These are phyloP conservation scores for Corymbia calophylla DNA, from an alignment of 441 rosid species.

Conservation along the genomic window DNA sequence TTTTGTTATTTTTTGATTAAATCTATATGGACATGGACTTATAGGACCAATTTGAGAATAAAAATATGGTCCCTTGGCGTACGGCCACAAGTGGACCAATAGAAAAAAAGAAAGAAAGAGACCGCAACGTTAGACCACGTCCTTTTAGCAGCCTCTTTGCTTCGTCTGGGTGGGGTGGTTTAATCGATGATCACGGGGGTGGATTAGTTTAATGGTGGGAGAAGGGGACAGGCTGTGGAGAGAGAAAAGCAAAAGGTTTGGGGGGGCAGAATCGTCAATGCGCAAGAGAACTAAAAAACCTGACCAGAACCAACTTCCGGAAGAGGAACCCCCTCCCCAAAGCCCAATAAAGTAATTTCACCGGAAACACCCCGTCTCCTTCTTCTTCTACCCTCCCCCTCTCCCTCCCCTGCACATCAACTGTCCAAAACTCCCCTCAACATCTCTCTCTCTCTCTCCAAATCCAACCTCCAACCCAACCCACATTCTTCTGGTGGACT, in stretches of 20 bases:
- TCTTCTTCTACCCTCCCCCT: background rate
- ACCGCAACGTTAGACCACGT: background rate
- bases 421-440: background rate
- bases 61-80: background rate
- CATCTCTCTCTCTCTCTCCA: background rate
- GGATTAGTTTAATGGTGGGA: background rate
- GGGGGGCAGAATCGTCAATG: background rate
- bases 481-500: background rate
- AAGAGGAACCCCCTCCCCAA: background rate
- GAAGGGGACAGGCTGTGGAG: background rate
- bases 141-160: background rate
- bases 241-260: rapidly evolving
- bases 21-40: background rate
- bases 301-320: background rate
- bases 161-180: background rate
- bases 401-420: too few relatives aligned
- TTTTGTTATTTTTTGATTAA: background rate
- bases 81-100: background rate
- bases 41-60: background rate
- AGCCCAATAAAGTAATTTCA: background rate
- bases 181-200: background rate
- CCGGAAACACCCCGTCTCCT: background rate
- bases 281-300: background rate
- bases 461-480: background rate
- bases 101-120: rapidly evolving